Evolutionary conservation across 495 filamentous ascomycete species (phyloP).

Genomic region (Penicillium turbatum): DNA sequence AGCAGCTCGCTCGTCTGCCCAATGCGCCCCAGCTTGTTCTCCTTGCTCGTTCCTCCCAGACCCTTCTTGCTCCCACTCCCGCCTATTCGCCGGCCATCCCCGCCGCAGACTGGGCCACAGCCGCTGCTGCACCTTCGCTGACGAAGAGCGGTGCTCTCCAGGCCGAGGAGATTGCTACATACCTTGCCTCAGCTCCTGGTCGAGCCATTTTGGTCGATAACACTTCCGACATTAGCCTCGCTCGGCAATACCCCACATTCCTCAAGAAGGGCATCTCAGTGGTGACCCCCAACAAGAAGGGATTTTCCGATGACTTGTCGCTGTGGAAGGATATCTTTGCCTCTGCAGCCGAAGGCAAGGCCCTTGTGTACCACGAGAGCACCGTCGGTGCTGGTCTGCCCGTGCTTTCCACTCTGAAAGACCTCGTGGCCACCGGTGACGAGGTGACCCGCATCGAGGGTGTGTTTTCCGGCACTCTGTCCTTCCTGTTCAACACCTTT

Average conservation of each 20-base stretch:
- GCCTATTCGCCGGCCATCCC: conserved; percentile 48
- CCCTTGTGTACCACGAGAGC: conserved; percentile 86
- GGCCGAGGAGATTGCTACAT: conserved; percentile 64
- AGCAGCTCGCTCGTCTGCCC: conserved; percentile 65
- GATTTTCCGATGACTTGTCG: conserved; percentile 70
- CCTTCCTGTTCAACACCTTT: conserved; percentile 94
- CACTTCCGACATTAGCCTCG: conserved; percentile 79
- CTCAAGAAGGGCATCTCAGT: conserved; percentile 76
- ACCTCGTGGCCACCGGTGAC: conserved; percentile 86
- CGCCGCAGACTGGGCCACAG: conserved; percentile 49
- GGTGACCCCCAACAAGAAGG: conserved; percentile 97
- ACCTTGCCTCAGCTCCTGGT: conserved; percentile 64
- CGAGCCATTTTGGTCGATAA: conserved; percentile 85
- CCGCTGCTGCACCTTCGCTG: conserved; percentile 52
- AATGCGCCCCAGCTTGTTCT: conserved; percentile 67
- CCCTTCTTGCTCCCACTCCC: conserved; percentile 54
- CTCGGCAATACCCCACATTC: conserved; percentile 71
- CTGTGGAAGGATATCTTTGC: conserved; percentile 81
- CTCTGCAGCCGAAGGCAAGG: conserved; percentile 56
- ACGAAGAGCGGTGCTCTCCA: conserved; percentile 47
- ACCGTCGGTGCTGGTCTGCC: conserved; percentile 90
- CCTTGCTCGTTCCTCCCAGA: conserved; percentile 75
- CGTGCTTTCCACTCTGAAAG: conserved; percentile 83
- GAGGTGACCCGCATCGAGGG: conserved; percentile 85
- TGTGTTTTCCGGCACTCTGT: conserved; percentile 94